Evolutionary conservation across 192 early-diverging fungal genomes (phyloP), one percentile per base, ranked within the genome.

Genomic region (Phycomyces blakesleeanus): DNA sequence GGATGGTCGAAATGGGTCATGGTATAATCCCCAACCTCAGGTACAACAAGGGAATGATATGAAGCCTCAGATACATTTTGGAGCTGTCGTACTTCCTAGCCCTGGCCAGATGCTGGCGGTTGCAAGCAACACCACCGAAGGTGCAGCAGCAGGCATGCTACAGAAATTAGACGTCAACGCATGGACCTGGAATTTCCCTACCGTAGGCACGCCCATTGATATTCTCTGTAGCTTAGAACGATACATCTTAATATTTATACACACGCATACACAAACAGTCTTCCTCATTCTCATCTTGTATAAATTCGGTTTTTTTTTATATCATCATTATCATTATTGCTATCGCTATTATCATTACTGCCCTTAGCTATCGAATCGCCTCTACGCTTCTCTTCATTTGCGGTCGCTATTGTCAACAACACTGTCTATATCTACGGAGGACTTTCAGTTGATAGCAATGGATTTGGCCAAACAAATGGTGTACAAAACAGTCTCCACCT

Each of bases 381-480:
- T 39, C 63, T 61, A 53, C 60, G 83, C 74, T 20, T 82, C 68
- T 0, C 73, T 74, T 20, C 69, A 77, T 68, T 80, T 70, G 73
- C 82, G 71, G 65, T 83, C 80, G 49, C 76, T 74, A 15, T 59
- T 76, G 62, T 89, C 73, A 70, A 83, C 75, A 74, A 74, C 81
- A 69, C 67, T 72, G 60, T 79, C 59, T 75, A 58, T 49, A 66
- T 56, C 21, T 75, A 70, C 51, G 73, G 73, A 27, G 73, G 73
- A 0, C 21, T 66, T 14, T 41, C 59, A 1, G 73, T 70, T 5
- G 68, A 60, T 47, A 22, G 22, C 14, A 63, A 69, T 62, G 73
- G 67, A 15, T 61, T 51, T 20, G 51, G 47, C 8, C 50, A 39
- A 21, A 25, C 59, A 12, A 44, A 41, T 41, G 47, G 59, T 5